phyloP scores from a whole-genome alignment of 805 yeast genomes.

The Candida montana region DNA sequence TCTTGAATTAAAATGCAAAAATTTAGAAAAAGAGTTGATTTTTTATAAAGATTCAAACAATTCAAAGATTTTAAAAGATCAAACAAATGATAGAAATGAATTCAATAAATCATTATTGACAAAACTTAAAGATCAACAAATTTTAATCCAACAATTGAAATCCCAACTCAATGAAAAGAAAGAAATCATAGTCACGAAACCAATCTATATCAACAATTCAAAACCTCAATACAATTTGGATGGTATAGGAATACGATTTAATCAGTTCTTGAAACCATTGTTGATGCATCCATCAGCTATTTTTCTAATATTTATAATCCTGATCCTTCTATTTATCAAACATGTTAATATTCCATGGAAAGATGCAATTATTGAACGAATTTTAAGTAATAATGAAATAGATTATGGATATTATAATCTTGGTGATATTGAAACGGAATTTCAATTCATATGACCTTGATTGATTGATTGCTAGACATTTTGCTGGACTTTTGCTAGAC shows the following conservation, averaged over 20 bases:
- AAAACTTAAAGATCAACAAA: slow-evolving; percentile 18
- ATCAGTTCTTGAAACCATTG: not conserved
- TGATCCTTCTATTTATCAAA: not conserved
- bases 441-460: not conserved
- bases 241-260: not conserved
- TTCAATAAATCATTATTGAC: slow-evolving; percentile 16
- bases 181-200: slow-evolving; percentile 6
- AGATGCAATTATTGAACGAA: not conserved
- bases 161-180: slow-evolving; percentile 10
- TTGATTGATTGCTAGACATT: no score
- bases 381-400: slow-evolving; percentile 10
- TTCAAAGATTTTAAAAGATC: slow-evolving; percentile 1
- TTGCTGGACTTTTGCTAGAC: no score
- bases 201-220: not conserved
- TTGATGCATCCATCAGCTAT: not conserved
- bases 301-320: no score
- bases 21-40: slow-evolving; percentile 8
- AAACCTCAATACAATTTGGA: not conserved
- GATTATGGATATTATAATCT: slow-evolving; percentile 22
- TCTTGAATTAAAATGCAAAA: slow-evolving; percentile 7
- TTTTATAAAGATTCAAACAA: slow-evolving; percentile 7
- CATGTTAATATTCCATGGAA: slow-evolving; percentile 2
- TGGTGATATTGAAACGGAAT: slow-evolving; percentile 14
- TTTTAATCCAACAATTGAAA: no score
- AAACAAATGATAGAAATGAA: slow-evolving; percentile 3